A percentile compares a stretch with the other conserved stretches of the same genome.
Evolutionary conservation across 2,329 filamentous ascomycete species (phyloP).

Genomic region (Coleophoma cylindrospora): DNA sequence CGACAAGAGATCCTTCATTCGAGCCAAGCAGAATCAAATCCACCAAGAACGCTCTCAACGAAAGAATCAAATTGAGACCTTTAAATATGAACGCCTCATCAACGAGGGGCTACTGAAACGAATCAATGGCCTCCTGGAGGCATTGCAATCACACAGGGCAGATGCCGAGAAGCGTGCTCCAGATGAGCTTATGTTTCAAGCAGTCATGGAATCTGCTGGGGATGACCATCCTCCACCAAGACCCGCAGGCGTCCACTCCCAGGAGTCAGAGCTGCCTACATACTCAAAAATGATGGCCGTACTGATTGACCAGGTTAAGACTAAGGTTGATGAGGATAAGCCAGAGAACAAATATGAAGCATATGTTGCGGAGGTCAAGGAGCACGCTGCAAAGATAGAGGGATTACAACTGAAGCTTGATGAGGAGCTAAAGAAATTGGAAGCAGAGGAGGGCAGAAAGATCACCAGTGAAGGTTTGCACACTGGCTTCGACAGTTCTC

Average conservation of each 20-base stretch:
- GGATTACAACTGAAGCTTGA: slow-evolving; percentile 72
- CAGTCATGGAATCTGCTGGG: slow-evolving; percentile 76
- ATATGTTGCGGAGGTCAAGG: slow-evolving; percentile 74
- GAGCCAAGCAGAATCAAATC: slow-evolving; percentile 96
- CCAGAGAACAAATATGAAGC: slow-evolving; percentile 63
- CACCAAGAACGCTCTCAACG: slow-evolving; percentile 85
- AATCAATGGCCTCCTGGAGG: slow-evolving; percentile 72
- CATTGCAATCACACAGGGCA: slow-evolving; percentile 68
- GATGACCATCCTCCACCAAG: slow-evolving; percentile 68
- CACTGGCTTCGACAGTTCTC: slow-evolving; percentile 85
- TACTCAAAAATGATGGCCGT: slow-evolving; percentile 99
- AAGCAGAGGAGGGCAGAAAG: slow-evolving; percentile 80
- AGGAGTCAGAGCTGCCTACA: slow-evolving; percentile 67
- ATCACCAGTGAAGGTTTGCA: slow-evolving; percentile 91
- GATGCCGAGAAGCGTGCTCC: slow-evolving; percentile 61
- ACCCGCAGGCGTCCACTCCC: slow-evolving; percentile 73
- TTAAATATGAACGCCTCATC: slow-evolving; percentile 88
- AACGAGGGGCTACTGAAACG: slow-evolving; percentile 86
- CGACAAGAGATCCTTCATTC: slow-evolving; percentile 97
- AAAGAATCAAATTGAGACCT: slow-evolving; percentile 80
- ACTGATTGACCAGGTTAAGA: slow-evolving; percentile 88
- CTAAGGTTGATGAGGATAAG: slow-evolving; percentile 67
- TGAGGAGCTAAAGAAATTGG: slow-evolving; percentile 71
- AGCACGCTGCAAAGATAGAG: slow-evolving; percentile 73
- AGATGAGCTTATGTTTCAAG: slow-evolving; percentile 82